Percentiles rank a stretch among this genome's conserved stretches.
Conservation (phyloP, 441 rosid genomes). For the Jatropha podagrica region DNA sequence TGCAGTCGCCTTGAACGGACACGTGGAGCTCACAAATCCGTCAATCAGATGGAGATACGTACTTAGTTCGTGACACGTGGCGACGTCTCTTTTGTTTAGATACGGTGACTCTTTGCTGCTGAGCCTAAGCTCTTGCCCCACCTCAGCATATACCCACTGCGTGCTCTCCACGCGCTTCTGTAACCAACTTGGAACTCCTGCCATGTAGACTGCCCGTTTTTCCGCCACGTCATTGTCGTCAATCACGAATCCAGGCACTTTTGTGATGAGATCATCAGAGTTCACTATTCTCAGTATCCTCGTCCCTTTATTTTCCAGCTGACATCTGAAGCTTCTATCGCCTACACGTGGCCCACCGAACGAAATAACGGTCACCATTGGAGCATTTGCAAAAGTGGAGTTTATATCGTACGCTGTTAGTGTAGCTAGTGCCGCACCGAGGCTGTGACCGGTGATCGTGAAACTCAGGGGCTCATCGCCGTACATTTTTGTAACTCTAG, state of each 20-base stretch:
- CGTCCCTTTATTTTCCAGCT: constrained; percentile 57
- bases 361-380: constrained; percentile 64
- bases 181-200: constrained; percentile 48
- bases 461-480: constrained; percentile 63
- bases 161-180: constrained; percentile 51
- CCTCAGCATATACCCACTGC: constrained; percentile 67
- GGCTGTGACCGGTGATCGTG: constrained; percentile 74
- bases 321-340: constrained; percentile 44
- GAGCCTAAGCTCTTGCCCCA: constrained; percentile 59
- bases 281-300: constrained; percentile 66
- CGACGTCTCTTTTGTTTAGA: constrained; percentile 42
- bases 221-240: constrained; percentile 30
- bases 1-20: constrained; percentile 45
- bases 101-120: constrained; percentile 60
- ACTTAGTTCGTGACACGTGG: constrained; percentile 72
- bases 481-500: constrained; percentile 46
- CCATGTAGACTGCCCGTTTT: not conserved
- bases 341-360: constrained; percentile 91
- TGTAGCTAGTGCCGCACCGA: constrained; percentile 60
- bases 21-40: constrained; percentile 49
- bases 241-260: constrained; percentile 68
- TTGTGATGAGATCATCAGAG: constrained; percentile 71
- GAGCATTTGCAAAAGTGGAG: constrained; percentile 37
- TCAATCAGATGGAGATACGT: constrained; percentile 57
- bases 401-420: constrained; percentile 62